Percentiles rank a stretch among this genome's conserved stretches.
Evolutionary conservation across 2,329 filamentous ascomycete species (phyloP).

Genomic region (Rhytidhysteron rufulum): DNA sequence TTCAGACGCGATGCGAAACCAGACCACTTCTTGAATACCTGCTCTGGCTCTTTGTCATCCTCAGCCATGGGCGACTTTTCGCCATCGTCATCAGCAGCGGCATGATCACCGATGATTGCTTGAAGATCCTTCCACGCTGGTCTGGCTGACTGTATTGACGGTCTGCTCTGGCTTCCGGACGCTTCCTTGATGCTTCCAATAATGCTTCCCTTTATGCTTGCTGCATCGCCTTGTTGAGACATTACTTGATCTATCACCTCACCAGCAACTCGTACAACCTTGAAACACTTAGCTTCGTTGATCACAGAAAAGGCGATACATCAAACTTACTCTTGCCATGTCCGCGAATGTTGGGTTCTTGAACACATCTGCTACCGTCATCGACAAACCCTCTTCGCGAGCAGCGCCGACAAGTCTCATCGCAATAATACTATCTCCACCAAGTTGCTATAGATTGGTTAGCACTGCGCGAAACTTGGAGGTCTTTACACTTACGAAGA

Average conservation of each 20-base stretch:
- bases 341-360: slow-evolving; percentile 31
- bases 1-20: slow-evolving; percentile 12
- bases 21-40: slow-evolving; percentile 25
- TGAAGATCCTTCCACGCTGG: slow-evolving; percentile 27
- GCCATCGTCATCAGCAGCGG: slow-evolving; percentile 12
- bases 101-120: slow-evolving; percentile 26
- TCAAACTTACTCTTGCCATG: slow-evolving; percentile 24
- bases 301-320: neutral
- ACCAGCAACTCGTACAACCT: slow-evolving; percentile 30
- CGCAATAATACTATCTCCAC: slow-evolving; percentile 31
- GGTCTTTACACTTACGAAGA: slow-evolving; percentile 21
- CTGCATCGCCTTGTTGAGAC: slow-evolving; percentile 17
- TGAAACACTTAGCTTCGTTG: slow-evolving; percentile 15
- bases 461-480: no score
- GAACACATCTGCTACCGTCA: slow-evolving; percentile 34
- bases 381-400: slow-evolving; percentile 28
- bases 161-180: slow-evolving; percentile 13
- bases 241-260: slow-evolving; percentile 33
- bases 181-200: slow-evolving; percentile 8
- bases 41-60: slow-evolving; percentile 8
- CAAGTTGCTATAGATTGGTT: slow-evolving; percentile 15
- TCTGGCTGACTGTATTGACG: slow-evolving; percentile 12
- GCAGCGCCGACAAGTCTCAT: slow-evolving; percentile 32
- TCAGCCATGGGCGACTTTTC: slow-evolving; percentile 9
- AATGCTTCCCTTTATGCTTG: slow-evolving; percentile 11